Base-by-base conservation (phyloP, 495 filamentous ascomycete genomes). In the Antarctomyces pellizariae region DNA sequence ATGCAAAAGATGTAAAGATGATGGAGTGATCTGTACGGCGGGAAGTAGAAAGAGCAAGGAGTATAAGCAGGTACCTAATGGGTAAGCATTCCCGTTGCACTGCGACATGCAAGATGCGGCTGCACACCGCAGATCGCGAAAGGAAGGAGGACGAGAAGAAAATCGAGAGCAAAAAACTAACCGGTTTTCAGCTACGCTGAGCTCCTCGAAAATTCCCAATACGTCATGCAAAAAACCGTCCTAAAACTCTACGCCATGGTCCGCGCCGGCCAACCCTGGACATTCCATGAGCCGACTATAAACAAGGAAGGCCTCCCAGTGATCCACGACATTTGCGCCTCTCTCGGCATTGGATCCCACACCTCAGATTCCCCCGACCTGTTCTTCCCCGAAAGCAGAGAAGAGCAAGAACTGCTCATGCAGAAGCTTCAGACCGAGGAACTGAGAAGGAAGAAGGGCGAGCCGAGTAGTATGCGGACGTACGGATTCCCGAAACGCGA, bases 1-100 rank as follows among this genome's bases (percentile, higher is more conserved):
- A 1, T 74, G 68, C 50, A 68, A 64, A 41, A 49, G 67, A 35
- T 74, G 68, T 45, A 71, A 67, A 43, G 61, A 65, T 36, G 61
- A 65, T 31, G 59, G 61, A 7, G 40, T 64, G 14, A 54, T 65
- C 15, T 65, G 61, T 37, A 64, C 58, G 12, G 61, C 61, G 11
- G 61, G 61, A 1, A 58, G 55, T 15, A 49, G 61, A 27, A 65
- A 64, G 31, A 65, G 64, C 51, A 62, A 55, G 1, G 61, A 65
- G 32, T 64, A 58, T 38, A 65, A 65, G 42, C 61, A 65, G 41
- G 35, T 62, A 16, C 61, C 61, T 11, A 40, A 50, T 46, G 61
- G 61, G 46, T 59, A 47, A 32, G 43, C 21, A 5, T 26, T n/a
- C 12, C 14, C 10, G n/a, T 12, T 9, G 2, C 17, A 18, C 14